Base-by-base conservation (phyloP, 495 filamentous ascomycete genomes). In the Aspergillus panamensis region DNA sequence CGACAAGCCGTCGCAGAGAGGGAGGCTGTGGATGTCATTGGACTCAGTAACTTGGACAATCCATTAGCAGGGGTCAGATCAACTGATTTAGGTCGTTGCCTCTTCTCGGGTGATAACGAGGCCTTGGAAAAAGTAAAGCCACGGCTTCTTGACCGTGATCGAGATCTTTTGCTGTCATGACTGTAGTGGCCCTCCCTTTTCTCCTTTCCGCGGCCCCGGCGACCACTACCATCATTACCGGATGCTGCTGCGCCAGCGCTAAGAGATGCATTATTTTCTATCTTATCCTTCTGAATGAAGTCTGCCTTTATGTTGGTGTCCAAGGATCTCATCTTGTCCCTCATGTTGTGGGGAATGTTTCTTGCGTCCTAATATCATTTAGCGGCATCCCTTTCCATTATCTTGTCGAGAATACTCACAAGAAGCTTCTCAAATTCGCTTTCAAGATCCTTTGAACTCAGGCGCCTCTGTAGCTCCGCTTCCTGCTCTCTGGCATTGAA, bases 301-400 rank as follows among this genome's bases (percentile, higher is more conserved):
- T 98, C 92, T 60, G 87, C 87, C 73, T 98, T 98, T 72, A 98
- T 91, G 29, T 87, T 89, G 54, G 87, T 83, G 53, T 90, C 90
- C 49, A 98, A 76, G 31, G 84, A 90, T 30, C 94, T 84, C 91
- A 98, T 96, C 72, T 92, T 92, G 66, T 93, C 87, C 52, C 91
- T 82, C 79, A 96, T 92, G 58, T 96, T 89, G 61, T 94, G 87
- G 17, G 94, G 92, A 51, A 98, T 92, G 66, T 97, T 95, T 55
- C 91, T 81, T 30, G 90, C 83, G 72, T 96, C 89, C 81, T 90
- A 19, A 70, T 50, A 66, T 45, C 77, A 66, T 69, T 83, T 74
- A 67, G 77, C 72, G 8, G 33, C 12, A 20, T 0, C 12, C 8
- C 19, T 32, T 12, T 42, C 12, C n/a, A 19, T 16, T 6, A 13